Evolutionary conservation across 805 yeast genomes (phyloP).

Genomic region (Candida loeiensis): DNA sequence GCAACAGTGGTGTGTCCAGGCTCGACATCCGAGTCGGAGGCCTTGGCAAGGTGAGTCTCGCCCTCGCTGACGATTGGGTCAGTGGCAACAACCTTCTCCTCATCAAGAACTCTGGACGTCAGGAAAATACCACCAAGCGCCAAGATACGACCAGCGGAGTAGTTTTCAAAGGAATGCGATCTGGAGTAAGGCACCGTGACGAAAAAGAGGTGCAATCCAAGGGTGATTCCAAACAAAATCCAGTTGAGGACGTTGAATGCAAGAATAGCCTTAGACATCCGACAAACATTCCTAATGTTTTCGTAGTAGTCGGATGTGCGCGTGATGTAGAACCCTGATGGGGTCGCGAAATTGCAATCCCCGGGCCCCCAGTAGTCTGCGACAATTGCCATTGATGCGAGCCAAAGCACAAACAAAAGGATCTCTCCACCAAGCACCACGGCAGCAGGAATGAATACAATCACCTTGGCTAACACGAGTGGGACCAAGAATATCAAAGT

Average conservation of each 20-base stretch:
- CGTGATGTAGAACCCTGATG: not conserved
- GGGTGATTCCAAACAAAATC: not conserved
- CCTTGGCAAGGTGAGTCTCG: not conserved
- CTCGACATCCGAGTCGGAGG: not conserved
- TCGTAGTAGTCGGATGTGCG: not conserved
- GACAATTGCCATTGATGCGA: not conserved
- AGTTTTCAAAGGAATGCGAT: not conserved
- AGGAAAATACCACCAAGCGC: not conserved
- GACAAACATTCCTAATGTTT: not conserved
- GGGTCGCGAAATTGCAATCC: not conserved
- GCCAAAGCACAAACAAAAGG: conserved; percentile 1
- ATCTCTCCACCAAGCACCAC: not conserved
- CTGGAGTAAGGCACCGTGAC: not conserved
- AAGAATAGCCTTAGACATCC: not conserved
- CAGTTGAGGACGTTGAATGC: not conserved
- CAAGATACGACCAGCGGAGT: not conserved
- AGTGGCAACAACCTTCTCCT: too few species aligned
- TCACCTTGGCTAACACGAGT: not conserved
- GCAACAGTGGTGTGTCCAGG: not conserved
- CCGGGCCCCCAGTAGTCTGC: not conserved
- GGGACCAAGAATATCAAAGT: not conserved
- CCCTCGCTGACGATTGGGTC: not conserved
- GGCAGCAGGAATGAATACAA: not conserved
- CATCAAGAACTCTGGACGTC: not conserved
- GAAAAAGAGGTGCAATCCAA: not conserved